Evolutionary conservation across 345 rosid species (phyloP), one percentile per base, ranked within the genome.

Genomic region (Bretschneidera sinensis): DNA sequence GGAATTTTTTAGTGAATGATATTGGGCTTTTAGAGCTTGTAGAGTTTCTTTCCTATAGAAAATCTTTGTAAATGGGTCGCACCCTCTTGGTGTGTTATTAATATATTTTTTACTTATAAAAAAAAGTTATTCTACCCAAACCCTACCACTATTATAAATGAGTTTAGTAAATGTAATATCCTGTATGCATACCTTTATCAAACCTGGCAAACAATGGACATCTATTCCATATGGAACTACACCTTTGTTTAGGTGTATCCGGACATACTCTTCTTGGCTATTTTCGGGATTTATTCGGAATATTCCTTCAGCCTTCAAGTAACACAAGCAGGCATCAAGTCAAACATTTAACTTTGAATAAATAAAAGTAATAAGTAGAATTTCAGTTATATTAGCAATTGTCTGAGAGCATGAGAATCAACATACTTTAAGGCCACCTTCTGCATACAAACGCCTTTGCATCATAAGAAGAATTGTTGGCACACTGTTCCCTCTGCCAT

Each of bases 391-490:
- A 14, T 50, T 31, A 51, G 47, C 15, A 50, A 45, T 17, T n/a
- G n/a, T n/a, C n/a, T n/a, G n/a, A n/a, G n/a, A n/a, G n/a, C n/a
- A 54, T 49, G 55, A 35, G 51, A 35, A 62, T 20, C 53, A 49
- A 28, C 82, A 66, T 82, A 84, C 97, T 78, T 78, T 82, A 60
- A 89, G 95, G 54, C 95, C 95, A 61, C 90, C 95, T 73, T 76
- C 92, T 21, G 73, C 64, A 71, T 89, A 92, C 51, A 89, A 62
- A 63, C 76, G 90, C 62, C 62, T 81, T 66, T 89, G 98, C 94
- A 92, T 87, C 85, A 84, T 84, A 18, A 92, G 85, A 72, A 92
- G 97, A 66, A 89, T 92, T 1, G 91, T 83, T 0, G 98, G 97
- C 54, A 92, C 91, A 57, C 94, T 89, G 69, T 92, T 92, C 66